Base-by-base conservation (phyloP, 495 filamentous ascomycete genomes). In the Tuber melanosporum region DNA sequence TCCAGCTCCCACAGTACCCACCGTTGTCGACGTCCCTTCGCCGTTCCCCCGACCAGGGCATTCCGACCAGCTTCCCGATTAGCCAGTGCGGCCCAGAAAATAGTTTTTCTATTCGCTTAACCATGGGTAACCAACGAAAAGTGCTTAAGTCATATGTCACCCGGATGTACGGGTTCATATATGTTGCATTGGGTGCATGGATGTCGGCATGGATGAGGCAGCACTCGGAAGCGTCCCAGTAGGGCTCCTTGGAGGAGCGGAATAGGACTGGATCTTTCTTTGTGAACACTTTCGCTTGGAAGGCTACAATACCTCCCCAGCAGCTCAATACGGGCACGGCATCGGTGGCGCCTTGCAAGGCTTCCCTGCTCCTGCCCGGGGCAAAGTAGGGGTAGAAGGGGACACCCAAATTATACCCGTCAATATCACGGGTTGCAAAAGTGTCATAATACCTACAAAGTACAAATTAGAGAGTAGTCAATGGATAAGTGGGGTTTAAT, bases 221-320 rank as follows among this genome's bases (percentile, higher is more conserved):
- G 85, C 92, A 94, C 84, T 95, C 92, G 15, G 90, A 92, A 3
- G 90, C 89, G 76, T 94, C 92, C 90, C 91, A 93, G 83, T 89
- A 93, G 14, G 88, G 83, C 74, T 91, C 91, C 1, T 86, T 82
- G 36, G 91, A 88, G 52, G 88, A 86, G 26, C 92, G 88, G 83
- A 95, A 94, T 20, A 89, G 89, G 1, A 91, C 85, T 8, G 91
- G 77, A 15, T 75, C 62, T 26, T 49, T 7, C 7, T 47, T 41
- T 4, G 75, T 32, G 80, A 94, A 91, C 76, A 88, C 91, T 72
- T 85, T 86, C 3, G 90, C 92, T 80, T 94, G 90, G 80, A 93
- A 93, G 6, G 92, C 92, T 10, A 92, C 90, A 87, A 94, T 93
- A 14, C 92, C 93, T 49, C 91, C 91, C 92, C 92, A 94, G 84